These are phyloP conservation scores for Taphrina flavorubra DNA, from an alignment of 1,139 yeast genomes.

Conservation along the genomic window DNA sequence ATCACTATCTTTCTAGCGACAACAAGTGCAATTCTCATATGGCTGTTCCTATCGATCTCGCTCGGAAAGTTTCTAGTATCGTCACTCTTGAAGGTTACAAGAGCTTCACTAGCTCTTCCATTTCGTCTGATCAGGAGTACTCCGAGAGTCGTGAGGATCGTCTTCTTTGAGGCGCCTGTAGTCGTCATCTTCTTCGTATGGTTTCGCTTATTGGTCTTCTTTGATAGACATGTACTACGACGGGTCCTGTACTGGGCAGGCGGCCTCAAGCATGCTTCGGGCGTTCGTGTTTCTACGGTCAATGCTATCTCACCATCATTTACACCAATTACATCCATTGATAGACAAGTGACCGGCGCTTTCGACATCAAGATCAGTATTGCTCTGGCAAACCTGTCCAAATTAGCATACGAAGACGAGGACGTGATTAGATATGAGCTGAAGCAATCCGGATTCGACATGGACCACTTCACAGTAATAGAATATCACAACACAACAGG, in stretches of 20 bases:
- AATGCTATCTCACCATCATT: conserved; percentile 34
- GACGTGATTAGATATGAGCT: conserved; percentile 26
- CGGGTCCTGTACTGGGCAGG: conserved; percentile 24
- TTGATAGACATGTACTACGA: conserved; percentile 23
- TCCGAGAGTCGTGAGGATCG: conserved; percentile 13
- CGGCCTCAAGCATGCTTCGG: conserved; percentile 30
- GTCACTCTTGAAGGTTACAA: neutral
- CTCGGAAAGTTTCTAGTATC: conserved; percentile 20
- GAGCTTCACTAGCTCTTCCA: conserved; percentile 18
- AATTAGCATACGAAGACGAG: conserved; percentile 36
- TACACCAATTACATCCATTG: conserved; percentile 12
- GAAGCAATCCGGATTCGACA: conserved; percentile 29
- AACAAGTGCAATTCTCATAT: neutral
- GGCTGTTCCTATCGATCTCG: conserved; percentile 31
- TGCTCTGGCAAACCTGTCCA: conserved; percentile 35
- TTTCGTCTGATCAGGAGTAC: conserved; percentile 26
- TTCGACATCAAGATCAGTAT: conserved; percentile 30
- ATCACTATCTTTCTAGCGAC: neutral
- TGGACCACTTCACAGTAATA: conserved; percentile 9
- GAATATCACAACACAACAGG: conserved; percentile 37
- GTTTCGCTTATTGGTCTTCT: conserved; percentile 31
- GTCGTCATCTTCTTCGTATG: conserved; percentile 29
- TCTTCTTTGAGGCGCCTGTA: conserved; percentile 34
- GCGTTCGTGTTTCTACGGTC: conserved; percentile 31
- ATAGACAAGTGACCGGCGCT: neutral